phyloP scores from a whole-genome alignment of 345 rosid species.

The Brassica juncea region DNA sequence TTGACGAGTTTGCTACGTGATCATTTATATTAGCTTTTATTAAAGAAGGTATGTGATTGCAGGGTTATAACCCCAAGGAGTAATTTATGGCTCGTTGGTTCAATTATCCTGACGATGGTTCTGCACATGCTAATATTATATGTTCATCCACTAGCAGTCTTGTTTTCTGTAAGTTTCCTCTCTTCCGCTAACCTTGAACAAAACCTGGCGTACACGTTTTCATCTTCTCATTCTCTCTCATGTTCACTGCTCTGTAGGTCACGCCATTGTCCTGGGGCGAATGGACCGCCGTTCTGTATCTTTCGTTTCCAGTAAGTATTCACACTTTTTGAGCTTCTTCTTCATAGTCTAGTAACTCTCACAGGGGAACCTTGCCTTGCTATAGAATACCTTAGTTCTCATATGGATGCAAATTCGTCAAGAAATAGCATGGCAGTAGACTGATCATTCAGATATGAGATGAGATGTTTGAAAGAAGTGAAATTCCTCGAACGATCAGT shows the following conservation, averaged over 20 bases:
- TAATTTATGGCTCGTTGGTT: constrained; percentile 95
- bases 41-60: constrained; percentile 37
- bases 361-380: not conserved
- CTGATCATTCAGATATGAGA: constrained; percentile 6
- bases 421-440: not conserved
- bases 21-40: constrained; percentile 6
- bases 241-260: constrained; percentile 58
- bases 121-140: constrained; percentile 84
- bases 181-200: constrained; percentile 9
- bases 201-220: constrained; percentile 2
- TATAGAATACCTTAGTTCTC: constrained; percentile 3
- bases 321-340: not conserved
- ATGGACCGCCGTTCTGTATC: constrained; percentile 81
- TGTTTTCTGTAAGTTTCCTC: constrained; percentile 83
- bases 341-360: not conserved
- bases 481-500: not conserved
- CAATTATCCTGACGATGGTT: constrained; percentile 88
- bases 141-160: constrained; percentile 79
- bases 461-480: not conserved
- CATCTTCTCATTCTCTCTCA: constrained; percentile 26
- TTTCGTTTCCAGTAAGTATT: constrained; percentile 88
- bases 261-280: constrained; percentile 94
- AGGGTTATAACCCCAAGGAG: constrained; percentile 98
- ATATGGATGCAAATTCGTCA: constrained; percentile 12
- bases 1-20: not conserved